Evolutionary conservation across 768 basidiomycete species (phyloP).

Genomic region (Tricholoma terreum): DNA sequence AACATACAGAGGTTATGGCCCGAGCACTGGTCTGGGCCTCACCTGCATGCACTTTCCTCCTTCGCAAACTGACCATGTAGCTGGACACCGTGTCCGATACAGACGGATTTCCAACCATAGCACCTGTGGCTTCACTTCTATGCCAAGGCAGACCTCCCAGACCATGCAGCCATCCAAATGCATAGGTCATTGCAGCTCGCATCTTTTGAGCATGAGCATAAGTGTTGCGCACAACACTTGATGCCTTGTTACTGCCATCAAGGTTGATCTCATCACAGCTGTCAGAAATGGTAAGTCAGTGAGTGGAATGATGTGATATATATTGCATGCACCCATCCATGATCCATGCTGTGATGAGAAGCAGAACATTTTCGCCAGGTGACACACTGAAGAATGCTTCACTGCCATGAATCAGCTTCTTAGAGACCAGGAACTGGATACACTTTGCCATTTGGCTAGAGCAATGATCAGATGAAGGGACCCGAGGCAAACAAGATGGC

Average conservation of each 20-base stretch:
- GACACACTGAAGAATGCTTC: slow-evolving; percentile 15
- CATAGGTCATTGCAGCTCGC: slow-evolving; percentile 25
- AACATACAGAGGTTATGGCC: not conserved
- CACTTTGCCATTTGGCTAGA: slow-evolving; percentile 17
- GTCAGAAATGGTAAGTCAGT: too few relatives aligned
- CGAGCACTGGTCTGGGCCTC: slow-evolving; percentile 6
- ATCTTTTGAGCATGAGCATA: slow-evolving; percentile 34
- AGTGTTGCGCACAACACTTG: too few relatives aligned
- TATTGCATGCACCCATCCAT: not conserved
- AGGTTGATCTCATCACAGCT: too few relatives aligned
- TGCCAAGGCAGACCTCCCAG: slow-evolving; percentile 28
- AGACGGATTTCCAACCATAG: slow-evolving; percentile 27
- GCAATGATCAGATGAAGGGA: not conserved
- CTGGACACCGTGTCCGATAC: slow-evolving; percentile 20
- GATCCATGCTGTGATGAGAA: slow-evolving; percentile 27
- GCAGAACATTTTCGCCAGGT: slow-evolving; percentile 15
- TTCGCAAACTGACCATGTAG: slow-evolving; percentile 25
- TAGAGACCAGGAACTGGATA: slow-evolving; percentile 12
- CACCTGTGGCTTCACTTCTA: slow-evolving; percentile 12
- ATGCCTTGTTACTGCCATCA: too few relatives aligned
- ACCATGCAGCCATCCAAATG: slow-evolving; percentile 17
- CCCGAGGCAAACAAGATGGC: too few relatives aligned
- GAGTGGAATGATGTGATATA: too few relatives aligned
- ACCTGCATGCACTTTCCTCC: slow-evolving; percentile 25
- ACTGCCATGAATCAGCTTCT: slow-evolving; percentile 14